Evolutionary conservation across 1,284 basidiomycete genomes (phyloP), one percentile per base, ranked within the genome.

Genomic region (Anthracocystis setariae): DNA sequence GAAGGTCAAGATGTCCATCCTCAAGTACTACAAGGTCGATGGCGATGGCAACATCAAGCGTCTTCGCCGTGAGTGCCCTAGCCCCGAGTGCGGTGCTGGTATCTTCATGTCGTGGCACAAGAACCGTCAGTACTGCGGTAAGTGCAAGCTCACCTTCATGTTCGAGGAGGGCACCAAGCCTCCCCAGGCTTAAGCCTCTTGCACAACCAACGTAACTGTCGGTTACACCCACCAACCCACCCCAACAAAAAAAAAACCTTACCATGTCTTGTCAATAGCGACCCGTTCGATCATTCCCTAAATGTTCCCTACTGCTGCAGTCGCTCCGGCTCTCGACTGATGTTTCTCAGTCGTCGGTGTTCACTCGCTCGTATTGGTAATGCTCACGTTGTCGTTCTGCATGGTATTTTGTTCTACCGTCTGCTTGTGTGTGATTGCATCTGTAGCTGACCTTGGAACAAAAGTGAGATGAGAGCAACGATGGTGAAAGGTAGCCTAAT

Each of bases 11-110:
- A 87, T 88, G 94, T 87, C 93, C 82, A 94, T 97, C 87, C 88
- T 98, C 85, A 97, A 98, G 87, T 98, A 96, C 89, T 98, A 98
- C 88, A 96, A 94, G 87, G 94, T 98, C 83, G 94, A 97, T 86
- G 93, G 92, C 60, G 94, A 98, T 83, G 96, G 95, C 85, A 96
- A 96, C 88, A 94, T 98, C 88, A 95, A 97, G 89, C 93, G 95
- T 84, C 90, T 98, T 72, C 90, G 95, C 83, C 92, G 95, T 81
- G 95, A 98, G 86, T 98, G 95, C 86, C 93, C 93, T 40, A 46
- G 80, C 59, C 81, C 81, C 53, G 66, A 74, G 62, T 82, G 81
- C 59, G 79, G 79, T 58, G 78, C 81, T 50, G 79, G 79, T 60
- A 69, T 82, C 70, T 82, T 82, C 62, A 79, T 82, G 78, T 63